Base-by-base conservation (phyloP, 352 stramenopile genomes). In the Plasmopara muralis region DNA sequence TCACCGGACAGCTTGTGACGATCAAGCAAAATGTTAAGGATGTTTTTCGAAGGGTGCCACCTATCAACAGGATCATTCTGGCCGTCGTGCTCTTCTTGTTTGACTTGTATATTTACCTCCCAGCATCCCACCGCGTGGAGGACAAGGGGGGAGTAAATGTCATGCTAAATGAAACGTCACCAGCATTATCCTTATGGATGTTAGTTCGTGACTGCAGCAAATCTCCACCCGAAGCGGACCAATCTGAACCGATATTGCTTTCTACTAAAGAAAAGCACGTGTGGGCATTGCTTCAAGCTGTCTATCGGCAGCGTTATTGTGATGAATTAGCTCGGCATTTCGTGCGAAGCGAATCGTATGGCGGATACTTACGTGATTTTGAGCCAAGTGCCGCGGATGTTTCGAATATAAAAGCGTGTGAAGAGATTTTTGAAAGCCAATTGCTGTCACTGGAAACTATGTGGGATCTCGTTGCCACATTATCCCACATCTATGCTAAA, bases 21-120 rank as follows among this genome's bases (percentile, higher is more conserved):
- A 12, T n/a, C 8, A 67, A 57, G 16, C 12, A 52, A 34, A 30
- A 50, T 9, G 47, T 61, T 48, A 33, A 50, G 20, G 51, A 53
- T 33, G 15, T 38, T 43, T 63, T 60, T 40, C 42, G 31, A 18
- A 54, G 25, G 46, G 48, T 14, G 39, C 64, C 53, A 31, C 49
- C 59, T 0, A 29, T 67, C 7, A 86, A 80, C 48, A 57, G 70
- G 40, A 61, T 84, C 14, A 72, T 64, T 20, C 50, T 85, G 9
- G 73, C 75, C 9, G 57, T 64, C 1, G 69, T 74, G 43, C 72
- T 87, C n/a, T 92, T 88, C 45, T 63, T 92, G 31, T 67, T 89
- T 43, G 82, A 92, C 37, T 61, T 87, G 41, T 79, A 74, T 43
- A 43, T 92, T 2, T 81, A 87, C 33, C 62, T 90, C 20, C 82